Evolutionary conservation across 2,329 filamentous ascomycete genomes (phyloP).

Genomic region (Ceratocystis eucalypticola): DNA sequence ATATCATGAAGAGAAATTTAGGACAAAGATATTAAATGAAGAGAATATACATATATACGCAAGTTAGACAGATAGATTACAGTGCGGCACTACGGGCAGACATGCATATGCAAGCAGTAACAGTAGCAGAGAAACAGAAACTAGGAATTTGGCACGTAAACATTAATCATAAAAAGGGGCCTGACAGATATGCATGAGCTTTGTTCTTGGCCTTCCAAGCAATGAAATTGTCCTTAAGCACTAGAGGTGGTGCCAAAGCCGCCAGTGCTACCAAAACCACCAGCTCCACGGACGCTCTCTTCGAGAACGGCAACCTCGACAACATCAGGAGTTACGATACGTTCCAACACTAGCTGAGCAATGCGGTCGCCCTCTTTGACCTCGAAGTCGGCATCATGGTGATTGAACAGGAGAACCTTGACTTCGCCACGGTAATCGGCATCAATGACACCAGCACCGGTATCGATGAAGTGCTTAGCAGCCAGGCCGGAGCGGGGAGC

Average conservation of each 20-base stretch:
- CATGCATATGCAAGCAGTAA: background rate
- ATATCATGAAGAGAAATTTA: background rate
- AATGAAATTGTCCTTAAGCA: background rate
- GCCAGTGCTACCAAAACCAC: constrained; percentile 89
- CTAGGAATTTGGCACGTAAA: background rate
- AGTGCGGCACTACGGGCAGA: background rate
- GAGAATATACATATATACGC: background rate
- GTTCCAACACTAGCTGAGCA: constrained; percentile 86
- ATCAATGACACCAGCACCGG: constrained; percentile 91
- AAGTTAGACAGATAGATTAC: background rate
- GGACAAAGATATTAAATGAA: no score
- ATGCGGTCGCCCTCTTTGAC: constrained; percentile 79
- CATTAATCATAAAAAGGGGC: background rate
- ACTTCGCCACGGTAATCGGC: constrained; percentile 91
- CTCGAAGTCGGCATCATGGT: constrained; percentile 65
- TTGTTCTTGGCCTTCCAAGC: no score
- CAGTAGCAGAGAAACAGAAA: background rate
- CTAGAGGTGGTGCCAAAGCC: constrained; percentile 12
- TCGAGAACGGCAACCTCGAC: constrained; percentile 79
- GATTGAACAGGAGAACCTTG: constrained; percentile 91
- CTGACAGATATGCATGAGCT: background rate
- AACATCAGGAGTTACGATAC: constrained; percentile 86
- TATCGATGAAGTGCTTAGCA: constrained; percentile 90
- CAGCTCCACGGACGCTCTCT: constrained; percentile 78
- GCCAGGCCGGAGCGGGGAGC: constrained; percentile 86